Base-by-base conservation (phyloP, 2,329 filamentous ascomycete species). In the Purpureocillium lavendulum region DNA sequence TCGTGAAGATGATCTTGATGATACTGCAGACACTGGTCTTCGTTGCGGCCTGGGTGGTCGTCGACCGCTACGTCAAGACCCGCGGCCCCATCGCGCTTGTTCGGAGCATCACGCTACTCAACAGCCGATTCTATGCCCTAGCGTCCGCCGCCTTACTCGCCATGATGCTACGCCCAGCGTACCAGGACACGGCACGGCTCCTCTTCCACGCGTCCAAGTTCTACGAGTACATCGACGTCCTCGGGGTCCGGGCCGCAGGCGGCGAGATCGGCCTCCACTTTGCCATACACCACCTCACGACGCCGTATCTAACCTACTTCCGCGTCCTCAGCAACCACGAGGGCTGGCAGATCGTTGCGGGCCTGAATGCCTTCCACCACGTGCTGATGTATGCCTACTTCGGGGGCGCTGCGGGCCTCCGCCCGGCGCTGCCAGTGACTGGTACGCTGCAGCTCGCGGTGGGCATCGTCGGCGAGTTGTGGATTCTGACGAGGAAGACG, bases 151-250 rank as follows among this genome's bases (percentile, higher is more conserved):
- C 9, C 26, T 44, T 12, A 24, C 21, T 50, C 11, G 2, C 30
- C 16, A 18, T 46, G 9, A 42, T 42, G 11, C 8, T 45, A 13
- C 40, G 32, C 5, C 39, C 45, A 3, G 24, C 17, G 10, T 29
- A 45, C 10, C 35, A 44, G 7, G 15, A 29, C 4, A 28, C 26
- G 4, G 33, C 40, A 13, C 41, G 45, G 13, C 31, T 33, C 11
- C 26, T 53, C 7, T 59, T 49, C 33, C 53, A 57, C 34, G 39
- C 46, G 8, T 56, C 52, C 34, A 59, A 56, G 38, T 50, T 58
- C 31, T 58, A 57, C 39, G 55, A 59, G 36, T 55, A 56, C 39
- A 32, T 56, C 18, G 55, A 59, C 36, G 50, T 58, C 12, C 46
- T 58, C 26, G 50, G 46, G 37, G 50, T 58, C n/a, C 45, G 53